phyloP scores from a whole-genome alignment of 768 basidiomycete species.

The Panus rudis region DNA sequence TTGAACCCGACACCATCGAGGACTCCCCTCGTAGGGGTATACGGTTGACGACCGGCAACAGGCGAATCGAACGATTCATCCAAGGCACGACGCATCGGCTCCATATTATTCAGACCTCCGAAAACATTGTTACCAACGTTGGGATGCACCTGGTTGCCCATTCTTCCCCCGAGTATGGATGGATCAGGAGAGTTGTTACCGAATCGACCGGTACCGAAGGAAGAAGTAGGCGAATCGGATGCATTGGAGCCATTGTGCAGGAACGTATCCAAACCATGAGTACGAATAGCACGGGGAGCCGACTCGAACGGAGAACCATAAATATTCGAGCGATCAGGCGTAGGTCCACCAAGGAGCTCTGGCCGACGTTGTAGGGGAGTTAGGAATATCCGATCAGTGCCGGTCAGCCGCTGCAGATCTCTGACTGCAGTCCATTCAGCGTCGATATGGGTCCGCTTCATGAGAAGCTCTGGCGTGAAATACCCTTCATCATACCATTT shows the following conservation, averaged over 20 bases:
- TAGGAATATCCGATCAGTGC: constrained; percentile 57
- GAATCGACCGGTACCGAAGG: constrained; percentile 57
- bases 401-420: constrained; percentile 47
- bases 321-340: constrained; percentile 32
- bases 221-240: constrained; percentile 69
- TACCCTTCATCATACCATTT: constrained; percentile 92
- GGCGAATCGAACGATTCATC: neutral
- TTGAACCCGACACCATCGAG: no score
- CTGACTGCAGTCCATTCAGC: constrained; percentile 60
- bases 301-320: constrained; percentile 58
- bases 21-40: no score
- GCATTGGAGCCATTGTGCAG: constrained; percentile 44
- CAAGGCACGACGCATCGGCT: neutral
- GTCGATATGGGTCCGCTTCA: constrained; percentile 75
- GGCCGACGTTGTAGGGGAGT: constrained; percentile 40
- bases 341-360: constrained; percentile 38
- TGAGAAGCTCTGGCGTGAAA: constrained; percentile 74
- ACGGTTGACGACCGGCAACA: neutral
- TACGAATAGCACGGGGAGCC: constrained; percentile 52
- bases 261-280: constrained; percentile 62
- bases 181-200: constrained; percentile 66
- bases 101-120: constrained; percentile 4
- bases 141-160: constrained; percentile 30
- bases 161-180: constrained; percentile 44
- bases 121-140: constrained; percentile 8